phyloP scores from a whole-genome alignment of 805 yeast species.

The Spathaspora arborariae region DNA sequence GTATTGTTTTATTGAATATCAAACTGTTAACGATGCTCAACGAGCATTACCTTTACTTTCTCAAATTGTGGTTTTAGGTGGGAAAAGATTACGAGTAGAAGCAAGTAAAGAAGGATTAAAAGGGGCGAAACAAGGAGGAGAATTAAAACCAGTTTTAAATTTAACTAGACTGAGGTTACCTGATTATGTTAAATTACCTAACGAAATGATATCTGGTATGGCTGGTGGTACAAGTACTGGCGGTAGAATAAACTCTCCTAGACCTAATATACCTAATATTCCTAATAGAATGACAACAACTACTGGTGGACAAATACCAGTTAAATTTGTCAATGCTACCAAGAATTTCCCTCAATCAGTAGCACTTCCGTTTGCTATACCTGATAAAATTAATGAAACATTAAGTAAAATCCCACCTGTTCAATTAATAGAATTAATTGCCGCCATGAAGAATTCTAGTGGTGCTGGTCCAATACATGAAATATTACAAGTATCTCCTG shows the following conservation, averaged over 20 bases:
- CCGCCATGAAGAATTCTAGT: conserved; percentile 57
- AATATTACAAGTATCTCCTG: conserved; percentile 49
- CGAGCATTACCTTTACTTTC: conserved; percentile 43
- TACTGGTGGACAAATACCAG: conserved; percentile 34
- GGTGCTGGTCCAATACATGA: conserved; percentile 50
- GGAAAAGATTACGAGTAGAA: conserved; percentile 52
- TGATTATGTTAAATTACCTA: conserved; percentile 54
- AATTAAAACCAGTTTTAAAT: conserved; percentile 39
- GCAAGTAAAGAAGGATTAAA: conserved; percentile 54
- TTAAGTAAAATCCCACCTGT: conserved; percentile 66
- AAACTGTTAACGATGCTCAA: conserved; percentile 47
- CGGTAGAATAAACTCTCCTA: conserved; percentile 2
- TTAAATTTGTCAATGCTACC: conserved; percentile 50
- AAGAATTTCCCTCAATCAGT: conserved; percentile 50
- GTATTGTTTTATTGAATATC: conserved; percentile 63
- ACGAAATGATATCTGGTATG: conserved; percentile 28
- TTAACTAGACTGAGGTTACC: conserved; percentile 49
- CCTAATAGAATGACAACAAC: neutral
- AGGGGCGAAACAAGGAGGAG: conserved; percentile 29
- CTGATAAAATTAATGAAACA: conserved; percentile 59
- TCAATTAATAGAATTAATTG: conserved; percentile 62
- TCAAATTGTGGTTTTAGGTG: conserved; percentile 34
- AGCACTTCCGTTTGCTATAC: conserved; percentile 39
- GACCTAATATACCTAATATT: neutral
- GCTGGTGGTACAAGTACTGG: neutral